phyloP scores from a whole-genome alignment of 768 basidiomycete genomes.

The Russula dissimulans region DNA sequence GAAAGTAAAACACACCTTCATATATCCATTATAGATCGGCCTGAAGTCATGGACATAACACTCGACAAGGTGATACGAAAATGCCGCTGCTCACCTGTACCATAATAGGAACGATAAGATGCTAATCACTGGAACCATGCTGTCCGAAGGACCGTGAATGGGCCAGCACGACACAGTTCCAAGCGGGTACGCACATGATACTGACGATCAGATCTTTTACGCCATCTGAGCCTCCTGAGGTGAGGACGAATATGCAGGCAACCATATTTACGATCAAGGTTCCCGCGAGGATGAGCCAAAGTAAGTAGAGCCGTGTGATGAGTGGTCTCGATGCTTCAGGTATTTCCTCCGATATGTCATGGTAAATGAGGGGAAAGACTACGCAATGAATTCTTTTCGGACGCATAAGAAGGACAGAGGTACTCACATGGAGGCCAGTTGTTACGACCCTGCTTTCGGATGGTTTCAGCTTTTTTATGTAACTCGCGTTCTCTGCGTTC shows the following conservation, averaged over 20 bases:
- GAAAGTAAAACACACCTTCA: conserved; percentile 56
- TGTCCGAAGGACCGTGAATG: conserved; percentile 28
- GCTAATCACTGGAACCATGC: conserved; percentile 73
- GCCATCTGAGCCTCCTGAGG: conserved; percentile 66
- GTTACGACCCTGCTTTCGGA: conserved; percentile 69
- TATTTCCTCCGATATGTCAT: conserved; percentile 86
- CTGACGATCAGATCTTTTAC: conserved; percentile 74
- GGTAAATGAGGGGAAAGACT: conserved; percentile 94
- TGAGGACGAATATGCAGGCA: conserved; percentile 78
- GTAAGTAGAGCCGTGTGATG: conserved; percentile 79
- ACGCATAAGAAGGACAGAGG: conserved; percentile 1
- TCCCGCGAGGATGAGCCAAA: conserved; percentile 84
- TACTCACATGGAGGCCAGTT: conserved; percentile 89
- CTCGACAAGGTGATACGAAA: conserved; percentile 12
- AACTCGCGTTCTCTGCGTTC: conserved; percentile 72
- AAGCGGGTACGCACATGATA: conserved; percentile 51
- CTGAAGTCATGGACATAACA: conserved; percentile 31
- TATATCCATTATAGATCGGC: conserved; percentile 95
- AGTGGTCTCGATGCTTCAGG: conserved; percentile 70
- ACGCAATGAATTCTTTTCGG: conserved; percentile 5
- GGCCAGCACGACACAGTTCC: conserved; percentile 4
- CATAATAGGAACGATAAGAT: conserved; percentile 82
- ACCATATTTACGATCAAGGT: conserved; percentile 87
- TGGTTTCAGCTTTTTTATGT: conserved; percentile 54
- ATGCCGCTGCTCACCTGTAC: conserved; percentile 62